These are phyloP conservation scores for Leishmania arabica DNA, from an alignment of 208 protist species.

Conservation along the genomic window DNA sequence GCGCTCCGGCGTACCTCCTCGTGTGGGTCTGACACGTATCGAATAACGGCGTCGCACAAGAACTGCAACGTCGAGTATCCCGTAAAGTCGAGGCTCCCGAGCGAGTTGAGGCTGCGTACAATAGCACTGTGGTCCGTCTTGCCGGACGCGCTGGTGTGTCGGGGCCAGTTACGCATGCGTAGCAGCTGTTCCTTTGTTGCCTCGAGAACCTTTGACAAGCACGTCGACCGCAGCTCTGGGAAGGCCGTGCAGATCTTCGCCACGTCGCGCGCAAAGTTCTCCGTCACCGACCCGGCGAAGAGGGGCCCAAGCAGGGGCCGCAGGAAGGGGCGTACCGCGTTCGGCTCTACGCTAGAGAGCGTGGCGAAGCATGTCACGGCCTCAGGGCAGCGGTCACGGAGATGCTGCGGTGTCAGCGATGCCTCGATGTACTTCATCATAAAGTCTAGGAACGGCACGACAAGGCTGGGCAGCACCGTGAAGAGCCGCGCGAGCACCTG, in stretches of 20 bases:
- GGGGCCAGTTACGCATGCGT: slow-evolving; percentile 31
- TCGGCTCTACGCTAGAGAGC: slow-evolving; percentile 67
- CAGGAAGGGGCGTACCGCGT: slow-evolving; percentile 77
- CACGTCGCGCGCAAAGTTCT: slow-evolving; percentile 76
- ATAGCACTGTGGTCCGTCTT: slow-evolving; percentile 43
- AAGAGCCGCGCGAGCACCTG: slow-evolving; percentile 59
- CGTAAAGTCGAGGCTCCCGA: slow-evolving; percentile 82
- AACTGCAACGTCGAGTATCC: slow-evolving; percentile 90
- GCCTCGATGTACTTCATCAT: slow-evolving; percentile 85
- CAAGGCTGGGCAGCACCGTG: slow-evolving; percentile 62
- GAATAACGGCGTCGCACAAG: slow-evolving; percentile 78
- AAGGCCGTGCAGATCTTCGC: slow-evolving; percentile 88
- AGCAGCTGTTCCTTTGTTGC: slow-evolving; percentile 71
- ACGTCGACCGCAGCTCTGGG: slow-evolving; percentile 87
- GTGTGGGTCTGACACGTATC: slow-evolving; percentile 77
- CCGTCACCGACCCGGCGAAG: slow-evolving; percentile 72
- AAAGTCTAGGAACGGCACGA: slow-evolving; percentile 62
- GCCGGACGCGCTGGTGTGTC: slow-evolving; percentile 10
- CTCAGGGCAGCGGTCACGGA: slow-evolving; percentile 69
- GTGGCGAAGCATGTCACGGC: slow-evolving; percentile 88
- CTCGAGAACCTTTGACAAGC: slow-evolving; percentile 88
- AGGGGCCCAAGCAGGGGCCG: slow-evolving; percentile 75
- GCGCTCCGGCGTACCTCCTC: slow-evolving; percentile 87
- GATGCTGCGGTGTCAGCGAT: slow-evolving; percentile 48
- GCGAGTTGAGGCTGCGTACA: slow-evolving; percentile 64